Base-by-base conservation (phyloP, 805 yeast species). In the Yamadazyma nakazawae region DNA sequence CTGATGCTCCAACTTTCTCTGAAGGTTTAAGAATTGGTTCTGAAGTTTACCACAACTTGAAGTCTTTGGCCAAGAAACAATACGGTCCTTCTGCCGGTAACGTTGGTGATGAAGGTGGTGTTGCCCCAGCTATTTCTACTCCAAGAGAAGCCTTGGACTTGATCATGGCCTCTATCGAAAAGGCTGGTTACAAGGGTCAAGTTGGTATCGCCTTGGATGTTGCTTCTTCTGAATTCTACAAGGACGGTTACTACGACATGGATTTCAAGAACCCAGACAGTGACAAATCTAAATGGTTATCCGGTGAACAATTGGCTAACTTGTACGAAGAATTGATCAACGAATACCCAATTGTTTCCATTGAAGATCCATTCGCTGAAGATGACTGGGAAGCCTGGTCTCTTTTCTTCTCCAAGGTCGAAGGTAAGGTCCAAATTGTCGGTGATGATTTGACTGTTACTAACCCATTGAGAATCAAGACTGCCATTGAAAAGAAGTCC, bases 71-170 rank as follows among this genome's bases (percentile, higher is more conserved):
- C 74, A 88, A 88, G 84, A 85, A 88, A 84, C 80, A 78, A 73
- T 94, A 92, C 85, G 99, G 99, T 70, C 85, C 88, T 68, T 85
- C 96, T 55, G 99, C 99, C 66, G 98, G 97, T 78, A 92, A 92
- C 80, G 99, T 92, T 70, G 99, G 99, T 84, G 99, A 92, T 76
- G 99, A 92, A 82, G 99, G 99, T 86, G 99, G 99, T 84, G 97
- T 92, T 80, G 99, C 99, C 65, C 99, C 99, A 75, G 88, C 90
- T 75, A 84, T 94, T 60, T 81, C 85, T 59, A 82, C 97, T 62
- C 92, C 99, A 69, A 88, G 82, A 75, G 98, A 92, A 83, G 99
- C 98, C 63, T 80, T 92, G 59, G 97, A 94, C 79, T 84, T 92
- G 73, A 89, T 92, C 72, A 80, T 82, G 61, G 85, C 74, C 58